Evolutionary conservation across 2,329 filamentous ascomycete species (phyloP).

Genomic region (Penicillium sp.): DNA sequence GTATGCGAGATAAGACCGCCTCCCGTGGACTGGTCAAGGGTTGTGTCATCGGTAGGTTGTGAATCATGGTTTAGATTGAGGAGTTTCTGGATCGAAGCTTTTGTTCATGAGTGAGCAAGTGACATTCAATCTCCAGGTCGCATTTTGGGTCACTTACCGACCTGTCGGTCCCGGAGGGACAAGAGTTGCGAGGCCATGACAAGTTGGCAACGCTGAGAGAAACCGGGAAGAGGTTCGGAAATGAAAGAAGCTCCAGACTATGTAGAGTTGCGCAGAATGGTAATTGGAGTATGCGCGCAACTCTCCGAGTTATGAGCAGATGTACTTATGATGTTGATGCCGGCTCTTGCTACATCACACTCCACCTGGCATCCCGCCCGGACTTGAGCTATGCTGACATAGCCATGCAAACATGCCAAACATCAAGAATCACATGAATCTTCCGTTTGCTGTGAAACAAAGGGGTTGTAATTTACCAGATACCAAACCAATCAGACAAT

Average conservation of each 20-base stretch:
- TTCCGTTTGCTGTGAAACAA: not conserved
- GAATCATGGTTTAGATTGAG: constrained; percentile 84
- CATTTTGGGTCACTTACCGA: constrained; percentile 55
- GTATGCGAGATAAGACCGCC: constrained; percentile 64
- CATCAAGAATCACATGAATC: constrained; percentile 22
- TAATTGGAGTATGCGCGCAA: not conserved
- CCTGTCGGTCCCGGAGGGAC: constrained; percentile 70
- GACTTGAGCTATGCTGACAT: constrained; percentile 25
- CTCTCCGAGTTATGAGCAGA: constrained; percentile 1
- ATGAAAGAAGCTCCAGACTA: constrained; percentile 23
- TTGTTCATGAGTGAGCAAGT: constrained; percentile 12
- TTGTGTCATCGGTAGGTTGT: constrained; percentile 55
- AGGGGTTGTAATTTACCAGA: constrained; percentile 12
- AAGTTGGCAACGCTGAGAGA: constrained; percentile 17
- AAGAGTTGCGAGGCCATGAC: constrained; percentile 58
- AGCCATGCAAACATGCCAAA: constrained; percentile 25
- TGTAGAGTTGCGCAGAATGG: constrained; percentile 3
- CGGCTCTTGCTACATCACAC: constrained; percentile 11
- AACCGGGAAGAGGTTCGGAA: constrained; percentile 15
- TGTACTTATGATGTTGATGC: constrained; percentile 17
- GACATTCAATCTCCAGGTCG: not conserved
- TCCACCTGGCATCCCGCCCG: constrained; percentile 28
- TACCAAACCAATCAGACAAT: not conserved
- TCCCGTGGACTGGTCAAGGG: constrained; percentile 63
- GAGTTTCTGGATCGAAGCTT: constrained; percentile 91